A percentile compares a stretch with the other conserved stretches of the same genome.
These are phyloP conservation scores for Moesziomyces parantarcticus DNA, from an alignment of 1,284 basidiomycete genomes.

Conservation along the genomic window DNA sequence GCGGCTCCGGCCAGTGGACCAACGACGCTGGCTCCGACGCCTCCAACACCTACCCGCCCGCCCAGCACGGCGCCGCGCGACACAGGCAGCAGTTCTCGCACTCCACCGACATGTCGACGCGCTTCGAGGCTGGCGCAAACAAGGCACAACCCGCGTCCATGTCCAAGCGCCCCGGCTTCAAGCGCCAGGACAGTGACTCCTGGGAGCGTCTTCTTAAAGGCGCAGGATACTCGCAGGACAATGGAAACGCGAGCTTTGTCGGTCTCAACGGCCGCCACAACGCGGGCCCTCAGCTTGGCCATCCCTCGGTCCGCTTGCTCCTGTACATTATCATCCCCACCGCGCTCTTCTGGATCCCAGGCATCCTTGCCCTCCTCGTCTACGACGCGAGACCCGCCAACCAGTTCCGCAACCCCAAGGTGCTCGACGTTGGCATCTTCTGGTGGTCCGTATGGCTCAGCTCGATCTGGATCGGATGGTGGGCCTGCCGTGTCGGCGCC, in stretches of 20 bases:
- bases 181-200: conserved; percentile 48
- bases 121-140: conserved; percentile 11
- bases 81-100: conserved; percentile 24
- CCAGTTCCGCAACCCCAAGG: conserved; percentile 68
- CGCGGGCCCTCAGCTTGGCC: conserved; percentile 10
- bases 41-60: conserved; percentile 33
- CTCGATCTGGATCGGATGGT: conserved; percentile 86
- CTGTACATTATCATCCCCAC: conserved; percentile 49
- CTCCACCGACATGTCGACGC: conserved; percentile 23
- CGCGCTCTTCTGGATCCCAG: conserved; percentile 69
- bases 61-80: neutral
- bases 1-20: conserved; percentile 33
- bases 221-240: conserved; percentile 41
- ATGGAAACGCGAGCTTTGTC: conserved; percentile 42
- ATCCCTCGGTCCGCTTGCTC: conserved; percentile 32
- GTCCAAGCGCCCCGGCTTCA: conserved; percentile 21
- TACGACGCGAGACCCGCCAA: conserved; percentile 71
- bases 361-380: conserved; percentile 77
- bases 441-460: conserved; percentile 91
- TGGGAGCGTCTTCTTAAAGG: conserved; percentile 50
- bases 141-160: conserved; percentile 12
- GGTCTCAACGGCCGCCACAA: conserved; percentile 36
- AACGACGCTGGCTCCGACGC: conserved; percentile 21
- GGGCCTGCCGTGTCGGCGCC: conserved; percentile 78
- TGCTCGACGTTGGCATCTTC: conserved; percentile 74